These are phyloP conservation scores for Alternaria hordeiaustralica DNA, from an alignment of 2,329 filamentous ascomycete species.

Conservation along the genomic window DNA sequence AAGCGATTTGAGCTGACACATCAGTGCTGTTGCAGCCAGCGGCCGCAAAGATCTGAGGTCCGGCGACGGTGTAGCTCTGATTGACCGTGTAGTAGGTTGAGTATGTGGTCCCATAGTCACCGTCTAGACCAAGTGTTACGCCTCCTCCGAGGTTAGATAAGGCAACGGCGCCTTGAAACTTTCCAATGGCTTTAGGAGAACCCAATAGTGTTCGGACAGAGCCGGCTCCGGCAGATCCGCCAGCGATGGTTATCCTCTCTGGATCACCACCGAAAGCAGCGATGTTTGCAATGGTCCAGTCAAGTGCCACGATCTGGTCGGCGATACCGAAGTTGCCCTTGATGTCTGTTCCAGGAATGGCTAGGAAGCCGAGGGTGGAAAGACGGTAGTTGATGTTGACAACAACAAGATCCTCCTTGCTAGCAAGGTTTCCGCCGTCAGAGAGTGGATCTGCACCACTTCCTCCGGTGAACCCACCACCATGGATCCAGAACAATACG, in stretches of 20 bases:
- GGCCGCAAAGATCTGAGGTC: conserved; percentile 58
- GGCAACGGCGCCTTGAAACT: conserved; percentile 56
- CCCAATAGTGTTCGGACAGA: conserved; percentile 63
- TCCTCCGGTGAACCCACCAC: conserved; percentile 63
- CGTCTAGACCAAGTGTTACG: conserved; percentile 60
- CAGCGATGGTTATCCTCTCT: conserved; percentile 54
- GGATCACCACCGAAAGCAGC: conserved; percentile 57
- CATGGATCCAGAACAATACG: conserved; percentile 61
- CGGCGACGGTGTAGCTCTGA: conserved; percentile 58
- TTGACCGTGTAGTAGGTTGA: conserved; percentile 65
- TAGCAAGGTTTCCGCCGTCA: conserved; percentile 64
- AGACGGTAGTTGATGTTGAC: conserved; percentile 68
- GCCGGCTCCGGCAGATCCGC: conserved; percentile 61
- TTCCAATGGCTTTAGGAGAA: conserved; percentile 55
- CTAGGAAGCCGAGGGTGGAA: conserved; percentile 64
- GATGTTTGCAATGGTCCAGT: conserved; percentile 57
- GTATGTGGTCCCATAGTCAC: conserved; percentile 65
- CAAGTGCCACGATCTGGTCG: conserved; percentile 59
- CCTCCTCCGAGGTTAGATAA: conserved; percentile 64
- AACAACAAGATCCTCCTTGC: conserved; percentile 65
- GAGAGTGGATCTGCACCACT: conserved; percentile 41
- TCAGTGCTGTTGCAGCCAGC: conserved; percentile 59
- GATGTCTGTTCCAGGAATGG: conserved; percentile 61
- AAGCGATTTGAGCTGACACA: conserved; percentile 58
- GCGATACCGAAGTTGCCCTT: conserved; percentile 63